Conservation (phyloP, 1,284 basidiomycete species). For the Apiotrichum veenhuisii region DNA sequence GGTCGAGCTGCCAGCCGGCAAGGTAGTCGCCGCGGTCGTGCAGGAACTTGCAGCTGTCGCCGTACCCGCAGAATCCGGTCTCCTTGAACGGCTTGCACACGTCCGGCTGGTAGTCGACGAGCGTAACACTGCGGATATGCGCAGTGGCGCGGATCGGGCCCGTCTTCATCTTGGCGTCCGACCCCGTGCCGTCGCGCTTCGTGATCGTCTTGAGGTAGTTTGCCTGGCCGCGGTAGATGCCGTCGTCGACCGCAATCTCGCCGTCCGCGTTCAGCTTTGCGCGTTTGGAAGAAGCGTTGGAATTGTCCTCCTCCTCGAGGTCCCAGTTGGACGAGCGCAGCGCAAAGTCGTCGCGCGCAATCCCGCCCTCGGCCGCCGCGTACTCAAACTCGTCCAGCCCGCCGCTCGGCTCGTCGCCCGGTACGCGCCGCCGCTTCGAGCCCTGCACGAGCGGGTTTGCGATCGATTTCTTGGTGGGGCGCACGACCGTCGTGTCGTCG, state of each 20-base stretch:
- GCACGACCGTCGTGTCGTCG: conserved; percentile 57
- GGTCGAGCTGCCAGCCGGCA: conserved; percentile 95
- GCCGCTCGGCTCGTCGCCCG: conserved; percentile 56
- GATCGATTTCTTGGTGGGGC: conserved; percentile 65
- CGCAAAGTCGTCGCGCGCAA: conserved; percentile 41
- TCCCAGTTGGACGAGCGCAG: conserved; percentile 52
- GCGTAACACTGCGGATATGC: conserved; percentile 91
- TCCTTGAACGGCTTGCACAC: conserved; percentile 99
- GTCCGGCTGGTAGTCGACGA: conserved; percentile 97
- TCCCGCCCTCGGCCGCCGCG: conserved; percentile 45
- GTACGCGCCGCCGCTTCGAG: conserved; percentile 72
- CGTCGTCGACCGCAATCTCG: conserved; percentile 61
- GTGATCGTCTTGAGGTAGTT: conserved; percentile 78
- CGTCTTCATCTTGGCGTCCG: conserved; percentile 82
- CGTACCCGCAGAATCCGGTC: conserved; percentile 98
- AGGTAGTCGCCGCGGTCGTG: conserved; percentile 79
- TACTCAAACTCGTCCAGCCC: conserved; percentile 61
- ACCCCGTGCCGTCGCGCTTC: conserved; percentile 59
- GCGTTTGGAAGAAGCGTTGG: conserved; percentile 20
- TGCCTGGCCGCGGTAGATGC: conserved; percentile 78
- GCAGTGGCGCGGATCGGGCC: conserved; percentile 74
- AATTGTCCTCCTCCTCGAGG: conserved; percentile 32
- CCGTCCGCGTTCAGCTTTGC: conserved; percentile 49
- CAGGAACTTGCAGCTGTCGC: conserved; percentile 96
- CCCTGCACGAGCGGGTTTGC: conserved; percentile 75